Base-by-base conservation (phyloP, 192 early-diverging fungal genomes). In the Spizellomyces sp. region DNA sequence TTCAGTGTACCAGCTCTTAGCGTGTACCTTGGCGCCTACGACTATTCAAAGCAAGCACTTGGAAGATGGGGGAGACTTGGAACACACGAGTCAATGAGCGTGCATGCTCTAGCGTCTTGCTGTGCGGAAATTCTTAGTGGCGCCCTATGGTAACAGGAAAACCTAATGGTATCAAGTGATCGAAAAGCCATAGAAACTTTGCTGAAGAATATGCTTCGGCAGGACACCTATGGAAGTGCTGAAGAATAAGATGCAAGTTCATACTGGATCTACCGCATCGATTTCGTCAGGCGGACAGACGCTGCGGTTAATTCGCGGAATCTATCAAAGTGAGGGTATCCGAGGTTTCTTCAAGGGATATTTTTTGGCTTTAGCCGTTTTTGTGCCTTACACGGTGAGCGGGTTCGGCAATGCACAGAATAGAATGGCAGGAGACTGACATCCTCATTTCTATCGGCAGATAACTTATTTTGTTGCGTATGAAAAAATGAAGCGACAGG, bases 161-260 rank as follows among this genome's bases (percentile, higher is more conserved):
- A 42, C 43, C 45, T 10, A n/a, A 2, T 69, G 14, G 2, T 19
- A 2, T 12, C 14, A 19, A n/a, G 50, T 12, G 12, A 54, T n/a
- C 17, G 17, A n/a, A 54, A 19, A 54, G 50, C 14, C 0, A n/a
- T 19, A 54, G 12, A 54, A 54, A n/a, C 17, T 27, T 22, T 45
- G n/a, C 41, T 10, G 19, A 12, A 6, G 6, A 54, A 8, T 27
- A 17, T n/a, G 27, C 27, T 36, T 36, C 27, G 27, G 27, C 44
- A 79, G 78, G 81, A 94, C 93, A 5, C 93, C 93, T 2, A 94
- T 94, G 93, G 93, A 94, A 73, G 88, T 94, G 1, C 42, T 94
- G 45, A 94, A 94, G 63, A 89, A 84, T 58, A 83, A 85, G 55
- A 64, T 92, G 61, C 93, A 94, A 71, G 84, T 86, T 42, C 76